Evolutionary conservation across 78 protist species (phyloP).

Genomic region (Bigelowiella natans): DNA sequence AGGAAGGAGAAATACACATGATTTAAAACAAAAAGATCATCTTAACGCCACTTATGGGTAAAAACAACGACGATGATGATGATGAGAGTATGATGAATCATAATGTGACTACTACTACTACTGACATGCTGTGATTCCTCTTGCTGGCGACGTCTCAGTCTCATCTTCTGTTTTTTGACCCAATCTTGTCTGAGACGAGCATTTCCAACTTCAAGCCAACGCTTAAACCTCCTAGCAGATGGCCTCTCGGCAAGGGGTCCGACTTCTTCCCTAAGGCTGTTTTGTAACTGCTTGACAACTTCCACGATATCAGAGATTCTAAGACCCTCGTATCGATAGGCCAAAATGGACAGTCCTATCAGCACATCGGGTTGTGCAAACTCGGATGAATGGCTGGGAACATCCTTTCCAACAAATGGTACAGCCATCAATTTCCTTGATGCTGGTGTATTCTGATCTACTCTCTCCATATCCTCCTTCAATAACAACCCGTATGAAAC

Average conservation of each 20-base stretch:
- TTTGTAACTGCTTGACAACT: neutral
- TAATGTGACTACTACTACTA: too few species aligned
- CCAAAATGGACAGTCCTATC: slow-evolving; percentile 30
- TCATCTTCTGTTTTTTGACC: neutral
- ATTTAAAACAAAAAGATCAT: too few species aligned
- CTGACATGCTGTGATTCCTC: too few species aligned
- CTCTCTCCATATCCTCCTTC: neutral
- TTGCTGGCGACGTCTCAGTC: too few species aligned
- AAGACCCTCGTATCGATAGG: slow-evolving; percentile 1
- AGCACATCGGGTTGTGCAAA: slow-evolving; percentile 48
- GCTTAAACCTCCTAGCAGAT: neutral
- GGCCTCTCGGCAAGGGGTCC: neutral
- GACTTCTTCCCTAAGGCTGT: neutral
- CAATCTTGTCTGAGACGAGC: neutral
- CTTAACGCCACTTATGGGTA: too few species aligned
- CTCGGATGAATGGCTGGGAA: slow-evolving; percentile 23
- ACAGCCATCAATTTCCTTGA: slow-evolving; percentile 48
- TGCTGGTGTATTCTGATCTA: slow-evolving; percentile 25
- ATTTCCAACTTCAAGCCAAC: neutral
- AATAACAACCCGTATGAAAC: slow-evolving; percentile 37
- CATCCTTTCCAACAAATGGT: neutral
- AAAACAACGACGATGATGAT: too few species aligned
- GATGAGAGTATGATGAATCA: too few species aligned
- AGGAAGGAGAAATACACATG: too few species aligned
- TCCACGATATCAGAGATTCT: neutral